These are phyloP conservation scores for Euphorbia tirucalli DNA, from an alignment of 345 rosid genomes.

Conservation along the genomic window DNA sequence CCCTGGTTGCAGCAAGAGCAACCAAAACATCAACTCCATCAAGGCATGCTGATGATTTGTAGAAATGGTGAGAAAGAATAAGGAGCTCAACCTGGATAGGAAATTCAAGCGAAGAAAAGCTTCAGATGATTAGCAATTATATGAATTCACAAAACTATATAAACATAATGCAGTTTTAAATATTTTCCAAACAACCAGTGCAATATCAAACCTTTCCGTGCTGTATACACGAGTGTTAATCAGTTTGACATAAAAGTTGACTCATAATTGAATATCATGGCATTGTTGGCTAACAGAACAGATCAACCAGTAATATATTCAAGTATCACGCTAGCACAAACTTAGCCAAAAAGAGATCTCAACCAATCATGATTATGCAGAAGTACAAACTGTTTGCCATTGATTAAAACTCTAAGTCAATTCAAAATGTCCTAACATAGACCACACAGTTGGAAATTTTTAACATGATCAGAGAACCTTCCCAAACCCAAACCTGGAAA, in stretches of 20 bases:
- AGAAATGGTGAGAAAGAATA: slow-evolving; percentile 94
- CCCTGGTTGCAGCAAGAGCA: slow-evolving; percentile 95
- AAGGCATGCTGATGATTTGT: slow-evolving; percentile 95
- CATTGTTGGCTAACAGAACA: not conserved
- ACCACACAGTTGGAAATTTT: not conserved
- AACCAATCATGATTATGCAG: not conserved
- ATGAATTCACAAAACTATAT: not conserved
- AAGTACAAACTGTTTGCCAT: too few relatives aligned
- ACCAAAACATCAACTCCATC: slow-evolving; percentile 99
- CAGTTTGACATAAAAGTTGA: not conserved
- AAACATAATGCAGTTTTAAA: not conserved
- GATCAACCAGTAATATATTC: not conserved
- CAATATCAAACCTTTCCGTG: not conserved
- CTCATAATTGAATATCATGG: not conserved
- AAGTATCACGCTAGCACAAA: not conserved
- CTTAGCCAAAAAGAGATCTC: not conserved
- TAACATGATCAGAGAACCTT: not conserved
- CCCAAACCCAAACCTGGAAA: not conserved
- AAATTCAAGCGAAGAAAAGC: slow-evolving; percentile 8
- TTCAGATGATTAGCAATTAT: not conserved
- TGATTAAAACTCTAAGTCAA: not conserved
- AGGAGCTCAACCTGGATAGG: slow-evolving; percentile 87
- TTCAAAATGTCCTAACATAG: not conserved
- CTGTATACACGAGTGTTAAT: not conserved
- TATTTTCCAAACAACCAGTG: not conserved